Conservation (phyloP, 2,329 filamentous ascomycete genomes). For the Lachnellula occidentalis region DNA sequence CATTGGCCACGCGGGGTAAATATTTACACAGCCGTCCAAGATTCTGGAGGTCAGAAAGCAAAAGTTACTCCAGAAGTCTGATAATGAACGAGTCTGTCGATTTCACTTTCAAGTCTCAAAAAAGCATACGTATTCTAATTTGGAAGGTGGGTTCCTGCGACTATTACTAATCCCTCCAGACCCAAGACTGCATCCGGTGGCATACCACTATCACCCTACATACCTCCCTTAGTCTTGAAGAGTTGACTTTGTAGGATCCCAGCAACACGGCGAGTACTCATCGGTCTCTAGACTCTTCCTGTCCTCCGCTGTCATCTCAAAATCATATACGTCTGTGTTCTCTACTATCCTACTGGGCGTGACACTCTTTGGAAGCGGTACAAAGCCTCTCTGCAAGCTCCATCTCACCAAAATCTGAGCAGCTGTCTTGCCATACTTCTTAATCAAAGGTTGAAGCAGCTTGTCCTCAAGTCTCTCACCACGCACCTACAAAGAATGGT, state of each 20-base stretch:
- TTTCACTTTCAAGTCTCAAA: no score
- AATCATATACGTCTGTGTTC: conserved; percentile 54
- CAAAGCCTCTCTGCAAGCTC: conserved; percentile 72
- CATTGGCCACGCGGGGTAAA: conserved; percentile 11
- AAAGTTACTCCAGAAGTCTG: not conserved
- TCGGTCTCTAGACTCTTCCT: conserved; percentile 44
- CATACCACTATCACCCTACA: no score
- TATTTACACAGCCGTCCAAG: conserved; percentile 3
- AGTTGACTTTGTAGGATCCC: conserved; percentile 45
- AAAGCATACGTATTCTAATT: no score
- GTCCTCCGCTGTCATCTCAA: conserved; percentile 49
- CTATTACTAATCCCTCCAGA: not conserved
- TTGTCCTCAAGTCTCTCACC: conserved; percentile 68
- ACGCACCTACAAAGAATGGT: conserved; percentile 31
- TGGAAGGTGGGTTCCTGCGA: not conserved
- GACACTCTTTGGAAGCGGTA: conserved; percentile 70
- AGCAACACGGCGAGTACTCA: conserved; percentile 49
- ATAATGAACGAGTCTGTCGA: no score
- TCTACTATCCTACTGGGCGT: conserved; percentile 60
- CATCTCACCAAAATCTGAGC: conserved; percentile 78
- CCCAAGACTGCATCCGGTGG: no score
- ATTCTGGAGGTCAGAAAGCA: not conserved
- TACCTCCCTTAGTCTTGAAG: not conserved
- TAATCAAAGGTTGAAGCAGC: conserved; percentile 56
- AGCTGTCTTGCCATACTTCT: conserved; percentile 68